Evolutionary conservation across 345 rosid genomes (phyloP).

Genomic region (Clausena lansium): DNA sequence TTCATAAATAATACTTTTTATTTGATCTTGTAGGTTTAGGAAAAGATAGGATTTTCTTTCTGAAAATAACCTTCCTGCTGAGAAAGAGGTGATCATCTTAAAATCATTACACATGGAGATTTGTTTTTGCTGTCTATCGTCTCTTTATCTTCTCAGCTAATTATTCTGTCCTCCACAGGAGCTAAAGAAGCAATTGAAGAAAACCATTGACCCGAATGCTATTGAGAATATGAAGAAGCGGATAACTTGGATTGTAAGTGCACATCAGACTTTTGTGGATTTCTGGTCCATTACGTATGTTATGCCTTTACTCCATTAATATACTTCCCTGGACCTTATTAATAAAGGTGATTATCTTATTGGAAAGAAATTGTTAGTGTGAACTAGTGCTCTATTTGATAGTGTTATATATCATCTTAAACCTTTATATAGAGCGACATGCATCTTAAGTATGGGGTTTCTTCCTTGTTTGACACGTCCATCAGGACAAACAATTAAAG

Average conservation of each 20-base stretch:
- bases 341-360: neutral
- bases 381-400: neutral
- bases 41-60: conserved; percentile 73
- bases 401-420: neutral
- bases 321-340: no score
- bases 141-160: neutral
- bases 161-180: conserved; percentile 27
- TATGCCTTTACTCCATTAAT: no score
- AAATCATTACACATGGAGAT: neutral
- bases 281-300: no score
- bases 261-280: neutral
- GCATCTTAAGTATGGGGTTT: conserved; percentile 15
- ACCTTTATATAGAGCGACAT: neutral
- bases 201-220: conserved; percentile 34
- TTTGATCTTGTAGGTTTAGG: conserved; percentile 50
- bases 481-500: conserved; percentile 73
- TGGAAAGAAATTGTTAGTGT: neutral
- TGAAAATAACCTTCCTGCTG: conserved; percentile 62
- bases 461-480: conserved; percentile 5
- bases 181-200: conserved; percentile 45
- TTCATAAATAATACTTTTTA: neutral
- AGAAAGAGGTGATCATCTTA: conserved; percentile 45
- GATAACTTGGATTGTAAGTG: conserved; percentile 62
- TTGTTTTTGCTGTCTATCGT: neutral
- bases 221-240: conserved; percentile 35